A percentile compares a stretch with the other conserved stretches of the same genome.
Conservation (phyloP, 805 yeast species). For the Kodamaea lidongshanica region DNA sequence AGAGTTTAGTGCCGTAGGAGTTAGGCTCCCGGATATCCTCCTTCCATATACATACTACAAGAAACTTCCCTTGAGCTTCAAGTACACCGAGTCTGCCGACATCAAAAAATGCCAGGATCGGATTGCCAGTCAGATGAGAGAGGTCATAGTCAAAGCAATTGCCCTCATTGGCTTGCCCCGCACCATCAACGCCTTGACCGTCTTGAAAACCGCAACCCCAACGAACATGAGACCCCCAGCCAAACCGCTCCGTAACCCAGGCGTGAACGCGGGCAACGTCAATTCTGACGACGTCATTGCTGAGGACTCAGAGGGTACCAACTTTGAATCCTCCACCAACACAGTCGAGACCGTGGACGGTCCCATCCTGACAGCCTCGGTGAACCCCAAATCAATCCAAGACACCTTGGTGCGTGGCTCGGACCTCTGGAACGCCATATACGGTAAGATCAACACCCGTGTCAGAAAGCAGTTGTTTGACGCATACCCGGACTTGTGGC, state of each 20-base stretch:
- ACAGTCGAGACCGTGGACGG: slow-evolving; percentile 34
- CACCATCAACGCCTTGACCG: slow-evolving; percentile 70
- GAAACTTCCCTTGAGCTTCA: slow-evolving; percentile 32
- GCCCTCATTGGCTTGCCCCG: slow-evolving; percentile 83
- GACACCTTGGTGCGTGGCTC: slow-evolving; percentile 43
- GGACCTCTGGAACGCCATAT: slow-evolving; percentile 66
- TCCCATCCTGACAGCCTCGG: slow-evolving; percentile 27
- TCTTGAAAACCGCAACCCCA: slow-evolving; percentile 63
- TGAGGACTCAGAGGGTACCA: slow-evolving; percentile 35
- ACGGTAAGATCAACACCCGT: slow-evolving; percentile 66
- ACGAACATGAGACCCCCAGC: slow-evolving; percentile 20
- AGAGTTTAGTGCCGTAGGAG: slow-evolving; percentile 38
- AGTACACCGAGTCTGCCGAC: slow-evolving; percentile 28
- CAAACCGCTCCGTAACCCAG: slow-evolving; percentile 23
- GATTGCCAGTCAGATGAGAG: slow-evolving; percentile 57
- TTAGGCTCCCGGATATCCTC: slow-evolving; percentile 35
- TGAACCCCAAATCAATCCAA: slow-evolving; percentile 23
- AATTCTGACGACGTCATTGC: slow-evolving; percentile 32
- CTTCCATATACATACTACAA: slow-evolving; percentile 35
- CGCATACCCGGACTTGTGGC: slow-evolving; percentile 85
- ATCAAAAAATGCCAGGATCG: slow-evolving; percentile 29
- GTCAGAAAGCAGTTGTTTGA: slow-evolving; percentile 60
- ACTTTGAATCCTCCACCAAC: slow-evolving; percentile 19
- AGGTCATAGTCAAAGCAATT: slow-evolving; percentile 68
- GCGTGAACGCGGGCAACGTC: slow-evolving; percentile 29